phyloP scores from a whole-genome alignment of 371 early-diverging fungal genomes.

The Mortierella sp. region DNA sequence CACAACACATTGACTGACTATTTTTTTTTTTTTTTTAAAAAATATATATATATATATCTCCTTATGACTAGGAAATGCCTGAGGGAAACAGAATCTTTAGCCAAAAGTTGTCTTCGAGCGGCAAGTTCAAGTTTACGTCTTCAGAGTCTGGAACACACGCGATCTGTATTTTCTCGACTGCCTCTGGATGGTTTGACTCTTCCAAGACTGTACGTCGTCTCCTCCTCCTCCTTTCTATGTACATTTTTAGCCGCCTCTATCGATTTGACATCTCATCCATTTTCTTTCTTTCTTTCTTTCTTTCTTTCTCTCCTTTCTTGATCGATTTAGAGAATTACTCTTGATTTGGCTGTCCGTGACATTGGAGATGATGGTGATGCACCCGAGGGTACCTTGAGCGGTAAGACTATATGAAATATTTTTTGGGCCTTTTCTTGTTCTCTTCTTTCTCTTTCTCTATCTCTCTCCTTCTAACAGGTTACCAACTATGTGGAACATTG shows the following conservation, averaged over 20 bases:
- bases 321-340: background rate
- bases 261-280: no score
- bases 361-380: constrained; percentile 6
- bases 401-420: no score
- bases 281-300: background rate
- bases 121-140: constrained; percentile 87
- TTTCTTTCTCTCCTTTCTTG: background rate
- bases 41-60: background rate
- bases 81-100: constrained; percentile 65
- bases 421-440: background rate
- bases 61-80: constrained; percentile 67
- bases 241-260: no score
- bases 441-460: background rate
- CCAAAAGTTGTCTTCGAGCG: constrained; percentile 71
- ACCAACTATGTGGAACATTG: background rate
- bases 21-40: background rate
- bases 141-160: constrained; percentile 84
- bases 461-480: background rate
- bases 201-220: constrained; percentile 2
- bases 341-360: background rate
- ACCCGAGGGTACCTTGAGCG: constrained; percentile 60
- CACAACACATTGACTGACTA: background rate
- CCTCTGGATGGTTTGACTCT: constrained; percentile 57
- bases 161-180: constrained; percentile 79
- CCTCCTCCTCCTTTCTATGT: no score